Evolutionary conservation across 306 rosid species (phyloP).

Genomic region (Oemleria cerasiformis): DNA sequence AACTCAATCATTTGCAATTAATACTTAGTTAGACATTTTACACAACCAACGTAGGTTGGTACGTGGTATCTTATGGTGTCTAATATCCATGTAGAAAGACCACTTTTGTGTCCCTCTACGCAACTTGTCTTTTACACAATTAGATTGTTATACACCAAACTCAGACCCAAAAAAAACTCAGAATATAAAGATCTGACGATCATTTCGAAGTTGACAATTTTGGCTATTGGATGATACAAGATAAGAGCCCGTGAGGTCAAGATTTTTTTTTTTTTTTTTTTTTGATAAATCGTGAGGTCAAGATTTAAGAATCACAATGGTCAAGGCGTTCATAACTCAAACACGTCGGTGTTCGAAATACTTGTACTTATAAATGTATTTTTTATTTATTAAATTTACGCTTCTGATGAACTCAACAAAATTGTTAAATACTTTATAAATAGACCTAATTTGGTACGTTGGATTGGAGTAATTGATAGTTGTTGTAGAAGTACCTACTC

Average conservation of each 20-base stretch:
- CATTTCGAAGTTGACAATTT: background rate
- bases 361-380: too few species aligned
- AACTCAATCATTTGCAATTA: slow-evolving; percentile 16
- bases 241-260: slow-evolving; percentile 3
- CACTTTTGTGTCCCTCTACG: background rate
- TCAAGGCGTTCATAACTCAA: too few species aligned
- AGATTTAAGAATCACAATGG: too few species aligned
- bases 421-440: too few species aligned
- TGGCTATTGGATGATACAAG: background rate
- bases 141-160: background rate
- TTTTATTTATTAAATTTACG: too few species aligned
- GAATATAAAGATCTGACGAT: slow-evolving; percentile 8
- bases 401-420: too few species aligned
- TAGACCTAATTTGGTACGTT: too few species aligned
- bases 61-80: background rate
- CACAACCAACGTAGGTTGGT: too few species aligned
- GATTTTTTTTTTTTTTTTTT: background rate
- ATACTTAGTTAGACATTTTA: background rate
- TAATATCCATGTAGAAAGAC: background rate
- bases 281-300: too few species aligned
- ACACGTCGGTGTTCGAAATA: too few species aligned
- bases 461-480: too few species aligned
- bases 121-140: background rate
- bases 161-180: background rate
- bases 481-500: too few species aligned